Evolutionary conservation across 2,329 filamentous ascomycete species (phyloP).

Genomic region (Teratosphaeria nubilosa): DNA sequence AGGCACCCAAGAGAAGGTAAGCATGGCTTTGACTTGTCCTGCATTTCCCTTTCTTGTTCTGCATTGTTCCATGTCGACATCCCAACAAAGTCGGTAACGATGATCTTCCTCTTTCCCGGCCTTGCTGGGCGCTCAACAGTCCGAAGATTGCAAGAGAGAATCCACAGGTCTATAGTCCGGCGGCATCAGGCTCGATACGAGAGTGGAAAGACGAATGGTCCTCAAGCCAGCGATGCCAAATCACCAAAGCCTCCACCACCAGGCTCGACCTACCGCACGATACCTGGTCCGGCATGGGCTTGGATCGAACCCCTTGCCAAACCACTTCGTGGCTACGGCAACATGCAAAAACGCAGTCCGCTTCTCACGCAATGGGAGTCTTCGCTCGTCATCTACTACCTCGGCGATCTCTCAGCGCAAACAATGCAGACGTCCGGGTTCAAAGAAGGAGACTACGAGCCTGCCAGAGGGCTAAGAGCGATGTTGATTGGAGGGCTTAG

Average conservation of each 20-base stretch:
- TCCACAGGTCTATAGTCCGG: slow-evolving; percentile 22
- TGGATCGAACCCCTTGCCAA: slow-evolving; percentile 38
- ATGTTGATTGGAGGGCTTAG: slow-evolving; percentile 63
- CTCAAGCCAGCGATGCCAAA: slow-evolving; percentile 1
- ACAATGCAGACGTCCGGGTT: slow-evolving; percentile 37
- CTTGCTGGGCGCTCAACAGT: slow-evolving; percentile 20
- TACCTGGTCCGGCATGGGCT: slow-evolving; percentile 35
- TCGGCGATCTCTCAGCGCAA: slow-evolving; percentile 70
- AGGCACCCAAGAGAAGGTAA: not conserved
- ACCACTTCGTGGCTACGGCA: slow-evolving; percentile 50
- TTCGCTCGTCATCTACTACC: slow-evolving; percentile 67
- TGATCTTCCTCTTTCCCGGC: slow-evolving; percentile 1
- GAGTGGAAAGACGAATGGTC: slow-evolving; percentile 6
- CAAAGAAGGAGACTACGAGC: slow-evolving; percentile 48
- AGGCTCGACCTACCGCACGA: slow-evolving; percentile 15
- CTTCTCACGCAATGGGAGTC: slow-evolving; percentile 71
- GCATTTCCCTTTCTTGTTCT: not conserved
- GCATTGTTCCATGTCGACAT: slow-evolving; percentile 15
- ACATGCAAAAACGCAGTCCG: slow-evolving; percentile 60
- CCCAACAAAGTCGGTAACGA: not conserved
- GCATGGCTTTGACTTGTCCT: not conserved
- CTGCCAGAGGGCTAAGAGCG: slow-evolving; percentile 57
- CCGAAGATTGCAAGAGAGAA: slow-evolving; percentile 22
- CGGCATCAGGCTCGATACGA: slow-evolving; percentile 17
- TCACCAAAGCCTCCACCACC: slow-evolving; percentile 2